Conservation (phyloP, 2,329 filamentous ascomycete genomes). For the Diaporthe citriasiana region DNA sequence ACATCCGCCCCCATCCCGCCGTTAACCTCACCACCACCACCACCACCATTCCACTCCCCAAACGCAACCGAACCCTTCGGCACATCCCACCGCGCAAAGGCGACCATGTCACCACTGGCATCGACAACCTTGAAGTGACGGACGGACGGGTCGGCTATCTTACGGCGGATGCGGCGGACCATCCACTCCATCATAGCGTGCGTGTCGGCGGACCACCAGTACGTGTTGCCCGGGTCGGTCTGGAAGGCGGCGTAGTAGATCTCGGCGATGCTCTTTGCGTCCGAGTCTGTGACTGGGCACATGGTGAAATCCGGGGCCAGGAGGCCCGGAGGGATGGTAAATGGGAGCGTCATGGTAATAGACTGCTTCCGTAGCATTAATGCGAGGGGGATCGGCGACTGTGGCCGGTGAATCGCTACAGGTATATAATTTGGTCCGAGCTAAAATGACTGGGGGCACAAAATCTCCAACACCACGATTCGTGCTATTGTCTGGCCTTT, state of each 20-base stretch:
- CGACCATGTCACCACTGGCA: conserved; percentile 1
- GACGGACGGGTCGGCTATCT: conserved; percentile 3
- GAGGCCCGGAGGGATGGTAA: conserved; percentile 1
- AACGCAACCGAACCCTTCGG: neutral
- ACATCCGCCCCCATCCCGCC: neutral
- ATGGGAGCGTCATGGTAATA: neutral
- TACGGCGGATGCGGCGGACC: conserved; percentile 2
- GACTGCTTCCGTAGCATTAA: neutral
- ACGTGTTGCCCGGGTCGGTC: conserved; percentile 20
- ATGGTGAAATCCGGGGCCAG: conserved; percentile 16
- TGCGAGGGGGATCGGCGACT: neutral
- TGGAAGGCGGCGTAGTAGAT: conserved; percentile 23
- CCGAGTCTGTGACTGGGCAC: neutral
- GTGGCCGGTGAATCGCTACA: neutral
- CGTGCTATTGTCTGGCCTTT: neutral
- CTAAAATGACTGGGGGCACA: neutral
- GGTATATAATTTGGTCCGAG: neutral
- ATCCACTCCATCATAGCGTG: conserved; percentile 16
- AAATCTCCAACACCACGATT: neutral
- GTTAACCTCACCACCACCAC: neutral
- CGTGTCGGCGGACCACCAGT: conserved; percentile 28
- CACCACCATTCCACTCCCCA: neutral
- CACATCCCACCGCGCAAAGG: conserved; percentile 17
- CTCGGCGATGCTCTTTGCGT: conserved; percentile 9
- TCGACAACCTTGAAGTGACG: conserved; percentile 27